phyloP scores from a whole-genome alignment of 257 asterid species.

The Ehretia macrophylla region DNA sequence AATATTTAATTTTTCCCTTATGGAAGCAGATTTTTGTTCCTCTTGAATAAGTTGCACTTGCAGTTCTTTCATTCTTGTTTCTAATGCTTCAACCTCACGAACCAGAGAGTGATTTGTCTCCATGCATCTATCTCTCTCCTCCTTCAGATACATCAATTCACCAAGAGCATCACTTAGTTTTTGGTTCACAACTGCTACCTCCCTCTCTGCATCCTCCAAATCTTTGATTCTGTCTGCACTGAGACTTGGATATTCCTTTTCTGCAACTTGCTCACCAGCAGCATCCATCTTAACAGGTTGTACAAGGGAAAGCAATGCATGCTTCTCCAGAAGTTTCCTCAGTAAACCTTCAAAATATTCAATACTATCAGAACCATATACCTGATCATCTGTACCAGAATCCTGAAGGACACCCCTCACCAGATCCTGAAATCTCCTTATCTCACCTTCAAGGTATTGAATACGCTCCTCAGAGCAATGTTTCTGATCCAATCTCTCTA shows the following conservation, averaged over 20 bases:
- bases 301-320: slow-evolving; percentile 34
- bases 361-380: slow-evolving; percentile 41
- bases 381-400: slow-evolving; percentile 41
- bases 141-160: slow-evolving; percentile 56
- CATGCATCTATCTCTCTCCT: slow-evolving; percentile 51
- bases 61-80: slow-evolving; percentile 53
- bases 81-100: slow-evolving; percentile 48
- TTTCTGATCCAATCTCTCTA: slow-evolving; percentile 45
- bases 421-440: slow-evolving; percentile 57
- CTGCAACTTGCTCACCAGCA: slow-evolving; percentile 32
- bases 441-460: slow-evolving; percentile 40
- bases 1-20: slow-evolving; percentile 80
- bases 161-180: slow-evolving; percentile 40
- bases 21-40: slow-evolving; percentile 71
- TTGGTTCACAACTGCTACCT: slow-evolving; percentile 30
- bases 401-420: slow-evolving; percentile 55
- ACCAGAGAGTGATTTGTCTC: slow-evolving; percentile 49
- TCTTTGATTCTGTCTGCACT: slow-evolving; percentile 15
- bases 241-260: slow-evolving; percentile 30
- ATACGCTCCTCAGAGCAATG: slow-evolving; percentile 51
- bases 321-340: slow-evolving; percentile 57
- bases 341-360: slow-evolving; percentile 53
- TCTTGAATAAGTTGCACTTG: slow-evolving; percentile 68
- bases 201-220: slow-evolving; percentile 39
- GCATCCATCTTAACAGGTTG: slow-evolving; percentile 35